Conservation (phyloP, 2,329 filamentous ascomycete genomes). For the Sporothrix sp. region DNA sequence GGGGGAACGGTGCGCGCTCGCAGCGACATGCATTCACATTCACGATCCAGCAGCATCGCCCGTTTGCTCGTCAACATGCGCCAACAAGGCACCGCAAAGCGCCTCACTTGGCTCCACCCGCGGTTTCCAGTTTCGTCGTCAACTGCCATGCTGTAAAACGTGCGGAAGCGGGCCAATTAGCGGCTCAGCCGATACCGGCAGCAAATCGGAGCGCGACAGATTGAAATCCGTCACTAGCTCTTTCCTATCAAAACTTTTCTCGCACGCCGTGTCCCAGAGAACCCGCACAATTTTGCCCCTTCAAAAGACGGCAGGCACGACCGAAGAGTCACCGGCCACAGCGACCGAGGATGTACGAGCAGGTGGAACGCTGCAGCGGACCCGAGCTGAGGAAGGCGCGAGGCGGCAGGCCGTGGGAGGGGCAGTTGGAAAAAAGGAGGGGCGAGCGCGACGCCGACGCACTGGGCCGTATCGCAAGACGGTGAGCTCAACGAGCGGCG, state of each 20-base stretch:
- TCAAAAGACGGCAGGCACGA: neutral
- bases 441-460: neutral
- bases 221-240: constrained; percentile 13
- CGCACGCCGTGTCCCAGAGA: constrained; percentile 3
- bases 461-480: neutral
- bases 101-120: neutral
- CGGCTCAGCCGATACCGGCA: constrained; percentile 17
- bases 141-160: neutral
- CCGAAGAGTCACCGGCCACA: neutral
- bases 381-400: neutral
- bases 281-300: neutral
- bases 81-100: neutral
- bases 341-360: neutral
- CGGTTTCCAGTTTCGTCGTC: constrained; percentile 1
- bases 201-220: constrained; percentile 16
- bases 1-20: neutral
- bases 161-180: constrained; percentile 8
- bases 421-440: neutral
- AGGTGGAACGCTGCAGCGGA: neutral
- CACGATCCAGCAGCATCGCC: neutral
- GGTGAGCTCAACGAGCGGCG: neutral
- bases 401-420: no score
- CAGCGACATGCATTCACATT: neutral
- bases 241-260: constrained; percentile 1
- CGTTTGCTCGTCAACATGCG: neutral